phyloP scores from a whole-genome alignment of 2,329 filamentous ascomycete genomes.

The Trichoderma sp. region DNA sequence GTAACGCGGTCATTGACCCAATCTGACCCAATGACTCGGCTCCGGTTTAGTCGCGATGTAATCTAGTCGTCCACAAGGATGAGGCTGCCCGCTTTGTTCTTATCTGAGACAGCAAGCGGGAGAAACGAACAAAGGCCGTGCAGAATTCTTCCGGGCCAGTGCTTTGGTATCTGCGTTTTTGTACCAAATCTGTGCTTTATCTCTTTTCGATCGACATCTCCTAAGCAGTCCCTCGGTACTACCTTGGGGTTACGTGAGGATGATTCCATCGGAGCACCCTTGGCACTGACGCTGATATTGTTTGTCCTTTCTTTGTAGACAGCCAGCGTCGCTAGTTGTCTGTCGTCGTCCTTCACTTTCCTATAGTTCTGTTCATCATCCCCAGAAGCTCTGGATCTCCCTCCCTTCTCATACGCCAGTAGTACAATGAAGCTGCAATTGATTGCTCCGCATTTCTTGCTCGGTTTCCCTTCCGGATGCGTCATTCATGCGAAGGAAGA shows the following conservation, averaged over 20 bases:
- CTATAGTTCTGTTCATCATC: neutral
- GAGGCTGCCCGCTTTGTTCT: neutral
- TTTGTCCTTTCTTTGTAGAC: neutral
- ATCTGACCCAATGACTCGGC: constrained; percentile 18
- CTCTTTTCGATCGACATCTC: neutral
- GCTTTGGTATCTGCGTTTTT: neutral
- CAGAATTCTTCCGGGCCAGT: neutral
- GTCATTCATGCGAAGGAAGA: neutral
- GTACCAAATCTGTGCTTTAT: neutral
- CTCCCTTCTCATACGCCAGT: neutral
- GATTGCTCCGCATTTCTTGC: constrained; percentile 13
- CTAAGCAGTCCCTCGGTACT: neutral
- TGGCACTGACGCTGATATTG: neutral
- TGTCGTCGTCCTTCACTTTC: neutral
- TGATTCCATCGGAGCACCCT: neutral
- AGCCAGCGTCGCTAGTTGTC: neutral
- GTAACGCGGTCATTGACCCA: constrained; percentile 2
- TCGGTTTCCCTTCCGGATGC: constrained; percentile 20
- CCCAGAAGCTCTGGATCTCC: neutral
- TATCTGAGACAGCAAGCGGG: neutral
- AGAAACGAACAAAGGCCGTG: neutral
- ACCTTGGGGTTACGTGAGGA: constrained; percentile 17
- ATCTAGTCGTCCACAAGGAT: neutral
- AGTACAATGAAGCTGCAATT: neutral
- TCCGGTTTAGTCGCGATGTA: constrained; percentile 12